Evolutionary conservation across 441 rosid species (phyloP).

Genomic region (Eutrema salsugineum): DNA sequence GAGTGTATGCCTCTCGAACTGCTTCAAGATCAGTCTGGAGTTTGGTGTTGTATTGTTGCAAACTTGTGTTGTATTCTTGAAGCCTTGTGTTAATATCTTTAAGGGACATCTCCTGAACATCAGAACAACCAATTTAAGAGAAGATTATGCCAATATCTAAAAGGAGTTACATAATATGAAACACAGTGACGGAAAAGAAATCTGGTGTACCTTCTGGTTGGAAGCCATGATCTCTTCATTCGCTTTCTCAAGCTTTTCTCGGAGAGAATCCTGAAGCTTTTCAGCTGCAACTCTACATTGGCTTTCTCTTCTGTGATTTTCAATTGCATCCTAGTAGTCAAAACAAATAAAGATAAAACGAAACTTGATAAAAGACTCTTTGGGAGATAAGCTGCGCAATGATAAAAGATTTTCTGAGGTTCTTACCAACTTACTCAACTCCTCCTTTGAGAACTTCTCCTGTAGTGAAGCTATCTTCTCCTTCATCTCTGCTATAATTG

Average conservation of each 20-base stretch:
- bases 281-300: slow-evolving; percentile 66
- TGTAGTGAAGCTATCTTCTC: slow-evolving; percentile 46
- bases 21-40: slow-evolving; percentile 64
- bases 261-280: slow-evolving; percentile 55
- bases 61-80: slow-evolving; percentile 87
- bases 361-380: background rate
- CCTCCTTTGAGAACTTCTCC: slow-evolving; percentile 61
- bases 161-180: background rate
- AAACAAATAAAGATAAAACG: background rate
- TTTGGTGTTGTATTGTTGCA: slow-evolving; percentile 79
- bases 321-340: slow-evolving; percentile 62
- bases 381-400: background rate
- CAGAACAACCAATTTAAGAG: slow-evolving; percentile 16
- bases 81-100: slow-evolving; percentile 75
- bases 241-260: slow-evolving; percentile 67
- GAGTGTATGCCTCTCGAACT: slow-evolving; percentile 54
- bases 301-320: slow-evolving; percentile 53
- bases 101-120: slow-evolving; percentile 51
- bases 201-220: slow-evolving; percentile 57
- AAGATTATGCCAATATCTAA: background rate
- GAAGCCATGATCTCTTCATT: slow-evolving; percentile 66
- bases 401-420: background rate
- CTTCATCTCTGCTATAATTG: slow-evolving; percentile 45
- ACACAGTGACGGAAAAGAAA: background rate
- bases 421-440: slow-evolving; percentile 65